Percentiles rank a stretch among this genome's conserved stretches.
Conservation (phyloP, 306 rosid species). For the Cucumis melo region DNA sequence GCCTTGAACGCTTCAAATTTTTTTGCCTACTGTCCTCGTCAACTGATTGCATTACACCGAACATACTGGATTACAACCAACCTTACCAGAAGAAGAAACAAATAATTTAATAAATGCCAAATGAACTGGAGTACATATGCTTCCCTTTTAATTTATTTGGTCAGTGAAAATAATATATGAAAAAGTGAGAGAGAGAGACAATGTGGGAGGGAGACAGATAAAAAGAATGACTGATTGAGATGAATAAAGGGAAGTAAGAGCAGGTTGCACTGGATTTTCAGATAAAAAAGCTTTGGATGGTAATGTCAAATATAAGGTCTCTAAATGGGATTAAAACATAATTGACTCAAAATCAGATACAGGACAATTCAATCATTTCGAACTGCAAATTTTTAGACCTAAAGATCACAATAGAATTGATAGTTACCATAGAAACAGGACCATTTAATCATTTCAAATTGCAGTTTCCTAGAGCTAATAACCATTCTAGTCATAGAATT, state of each 20-base stretch:
- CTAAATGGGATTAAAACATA: background rate
- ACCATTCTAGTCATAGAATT: background rate
- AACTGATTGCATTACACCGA: conserved; percentile 64
- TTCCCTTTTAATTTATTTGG: background rate
- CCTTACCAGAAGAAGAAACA: conserved; percentile 10
- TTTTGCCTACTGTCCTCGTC: conserved; percentile 40
- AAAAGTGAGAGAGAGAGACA: background rate
- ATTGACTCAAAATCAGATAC: background rate
- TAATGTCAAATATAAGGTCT: background rate
- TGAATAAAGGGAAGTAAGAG: background rate
- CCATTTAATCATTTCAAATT: background rate
- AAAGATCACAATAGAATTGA: background rate
- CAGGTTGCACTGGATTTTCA: background rate
- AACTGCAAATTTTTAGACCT: background rate
- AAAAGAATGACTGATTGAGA: background rate
- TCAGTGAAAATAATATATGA: background rate
- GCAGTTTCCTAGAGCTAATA: background rate
- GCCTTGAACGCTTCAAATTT: conserved; percentile 55
- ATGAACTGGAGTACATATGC: background rate
- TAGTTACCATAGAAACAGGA: background rate
- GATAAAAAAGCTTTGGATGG: background rate
- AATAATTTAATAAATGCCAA: background rate
- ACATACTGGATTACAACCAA: conserved; percentile 10
- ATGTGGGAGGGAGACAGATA: background rate
- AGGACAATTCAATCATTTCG: background rate